Conservation (phyloP, 2,329 filamentous ascomycete species). For the Scorias spongiosa region DNA sequence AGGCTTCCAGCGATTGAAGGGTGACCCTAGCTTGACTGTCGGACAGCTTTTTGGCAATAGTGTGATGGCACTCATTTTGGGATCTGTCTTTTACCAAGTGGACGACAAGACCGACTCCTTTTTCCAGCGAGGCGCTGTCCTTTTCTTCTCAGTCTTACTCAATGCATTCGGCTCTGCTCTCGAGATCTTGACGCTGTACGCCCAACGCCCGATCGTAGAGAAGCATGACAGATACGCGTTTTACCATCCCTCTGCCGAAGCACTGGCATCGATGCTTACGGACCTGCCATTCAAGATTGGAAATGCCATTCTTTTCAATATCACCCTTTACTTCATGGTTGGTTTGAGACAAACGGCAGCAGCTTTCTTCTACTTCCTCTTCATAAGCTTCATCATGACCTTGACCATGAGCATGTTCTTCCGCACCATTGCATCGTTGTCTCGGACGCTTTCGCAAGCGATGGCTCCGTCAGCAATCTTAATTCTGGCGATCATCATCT, state of each 20-base stretch:
- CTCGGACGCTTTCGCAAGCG: slow-evolving; percentile 48
- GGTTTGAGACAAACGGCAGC: slow-evolving; percentile 60
- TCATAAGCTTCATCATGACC: slow-evolving; percentile 59
- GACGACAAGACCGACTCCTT: slow-evolving; percentile 51
- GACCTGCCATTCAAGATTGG: slow-evolving; percentile 71
- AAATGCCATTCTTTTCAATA: slow-evolving; percentile 65
- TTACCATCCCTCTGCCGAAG: slow-evolving; percentile 80
- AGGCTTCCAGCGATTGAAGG: slow-evolving; percentile 60
- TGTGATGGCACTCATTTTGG: slow-evolving; percentile 60
- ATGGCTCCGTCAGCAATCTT: slow-evolving; percentile 41
- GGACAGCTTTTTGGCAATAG: slow-evolving; percentile 57
- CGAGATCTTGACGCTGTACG: slow-evolving; percentile 74
- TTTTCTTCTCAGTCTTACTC: slow-evolving; percentile 80
- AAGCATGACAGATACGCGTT: slow-evolving; percentile 77
- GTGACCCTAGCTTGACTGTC: slow-evolving; percentile 61
- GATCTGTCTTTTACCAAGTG: slow-evolving; percentile 70
- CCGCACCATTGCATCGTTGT: slow-evolving; percentile 62
- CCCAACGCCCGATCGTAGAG: slow-evolving; percentile 86
- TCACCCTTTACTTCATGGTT: slow-evolving; percentile 75
- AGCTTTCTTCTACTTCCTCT: slow-evolving; percentile 71
- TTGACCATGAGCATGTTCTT: slow-evolving; percentile 78
- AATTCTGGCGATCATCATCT: slow-evolving; percentile 51
- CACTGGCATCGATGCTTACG: slow-evolving; percentile 70
- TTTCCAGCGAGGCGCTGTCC: slow-evolving; percentile 60
- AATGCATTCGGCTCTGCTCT: slow-evolving; percentile 71